Conservation (phyloP, 257 asterid genomes). For the Marsdenia floribunda region DNA sequence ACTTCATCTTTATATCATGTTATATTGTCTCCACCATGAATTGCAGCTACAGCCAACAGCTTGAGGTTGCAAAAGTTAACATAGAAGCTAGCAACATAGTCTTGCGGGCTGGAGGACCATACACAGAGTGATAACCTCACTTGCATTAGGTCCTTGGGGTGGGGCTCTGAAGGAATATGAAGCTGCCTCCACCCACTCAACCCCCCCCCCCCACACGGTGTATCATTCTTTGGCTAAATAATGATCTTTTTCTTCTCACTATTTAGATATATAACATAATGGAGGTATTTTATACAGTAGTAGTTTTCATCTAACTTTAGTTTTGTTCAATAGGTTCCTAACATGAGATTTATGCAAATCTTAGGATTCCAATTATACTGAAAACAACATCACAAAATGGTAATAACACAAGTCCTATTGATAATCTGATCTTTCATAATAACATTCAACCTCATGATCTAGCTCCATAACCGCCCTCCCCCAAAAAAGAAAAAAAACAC, state of each 20-base stretch:
- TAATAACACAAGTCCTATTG: neutral
- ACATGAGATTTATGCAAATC: neutral
- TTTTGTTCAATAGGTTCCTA: neutral
- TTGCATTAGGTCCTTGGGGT: neutral
- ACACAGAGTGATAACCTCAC: neutral
- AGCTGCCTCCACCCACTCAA: too few relatives aligned
- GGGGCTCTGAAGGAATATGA: neutral
- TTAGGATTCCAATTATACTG: neutral
- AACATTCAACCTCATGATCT: neutral
- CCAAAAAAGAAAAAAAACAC: neutral
- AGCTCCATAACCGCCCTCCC: neutral
- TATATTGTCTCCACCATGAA: neutral
- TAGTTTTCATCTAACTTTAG: neutral
- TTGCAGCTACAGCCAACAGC: neutral
- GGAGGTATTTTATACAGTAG: neutral
- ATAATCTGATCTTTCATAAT: neutral
- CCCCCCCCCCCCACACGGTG: neutral
- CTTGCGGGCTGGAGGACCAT: neutral
- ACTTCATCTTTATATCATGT: neutral
- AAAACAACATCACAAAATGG: neutral
- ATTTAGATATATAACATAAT: neutral
- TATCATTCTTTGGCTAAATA: neutral
- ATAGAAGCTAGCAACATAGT: neutral
- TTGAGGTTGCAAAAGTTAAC: neutral
- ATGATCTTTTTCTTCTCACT: neutral